A percentile compares a stretch with the other conserved stretches of the same genome.
phyloP scores from a whole-genome alignment of 805 yeast species.

The Pichia paraexigua region DNA sequence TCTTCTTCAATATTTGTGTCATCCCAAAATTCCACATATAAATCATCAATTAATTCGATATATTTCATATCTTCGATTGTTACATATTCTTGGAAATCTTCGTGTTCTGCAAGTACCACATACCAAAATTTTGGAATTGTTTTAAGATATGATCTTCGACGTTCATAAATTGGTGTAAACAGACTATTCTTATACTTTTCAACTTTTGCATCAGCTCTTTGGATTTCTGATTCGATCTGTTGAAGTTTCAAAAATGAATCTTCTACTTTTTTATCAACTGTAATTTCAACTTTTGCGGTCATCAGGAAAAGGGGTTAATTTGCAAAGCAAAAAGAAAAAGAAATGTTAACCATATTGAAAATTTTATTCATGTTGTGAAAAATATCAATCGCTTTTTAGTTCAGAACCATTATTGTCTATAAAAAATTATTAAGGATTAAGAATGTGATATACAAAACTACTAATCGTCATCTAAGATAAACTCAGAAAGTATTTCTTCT shows the following conservation, averaged over 20 bases:
- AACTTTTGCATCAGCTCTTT: constrained; percentile 48
- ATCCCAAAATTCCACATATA: constrained; percentile 48
- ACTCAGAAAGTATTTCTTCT: constrained; percentile 25
- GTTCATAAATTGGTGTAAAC: constrained; percentile 49
- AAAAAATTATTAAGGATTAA: too few species aligned
- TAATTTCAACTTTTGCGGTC: background rate
- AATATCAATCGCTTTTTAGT: background rate
- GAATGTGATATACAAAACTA: background rate
- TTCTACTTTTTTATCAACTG: constrained; percentile 22
- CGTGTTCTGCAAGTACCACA: constrained; percentile 72
- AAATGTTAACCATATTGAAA: too few species aligned
- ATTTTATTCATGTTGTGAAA: background rate
- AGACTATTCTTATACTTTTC: constrained; percentile 45
- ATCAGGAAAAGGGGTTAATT: background rate
- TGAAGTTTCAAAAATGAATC: constrained; percentile 41
- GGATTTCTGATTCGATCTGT: constrained; percentile 48
- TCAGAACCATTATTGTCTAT: background rate
- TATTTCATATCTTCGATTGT: constrained; percentile 70
- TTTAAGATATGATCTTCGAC: constrained; percentile 45
- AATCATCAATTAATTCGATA: constrained; percentile 56
- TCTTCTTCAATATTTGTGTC: constrained; percentile 26
- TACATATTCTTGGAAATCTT: constrained; percentile 76
- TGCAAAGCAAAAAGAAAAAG: too few species aligned
- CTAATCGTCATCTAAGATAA: constrained; percentile 8
- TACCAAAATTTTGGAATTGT: constrained; percentile 80